Percentiles rank a stretch among this genome's conserved stretches.
These are phyloP conservation scores for Carpinus viminea DNA, from an alignment of 306 rosid species.

Conservation along the genomic window DNA sequence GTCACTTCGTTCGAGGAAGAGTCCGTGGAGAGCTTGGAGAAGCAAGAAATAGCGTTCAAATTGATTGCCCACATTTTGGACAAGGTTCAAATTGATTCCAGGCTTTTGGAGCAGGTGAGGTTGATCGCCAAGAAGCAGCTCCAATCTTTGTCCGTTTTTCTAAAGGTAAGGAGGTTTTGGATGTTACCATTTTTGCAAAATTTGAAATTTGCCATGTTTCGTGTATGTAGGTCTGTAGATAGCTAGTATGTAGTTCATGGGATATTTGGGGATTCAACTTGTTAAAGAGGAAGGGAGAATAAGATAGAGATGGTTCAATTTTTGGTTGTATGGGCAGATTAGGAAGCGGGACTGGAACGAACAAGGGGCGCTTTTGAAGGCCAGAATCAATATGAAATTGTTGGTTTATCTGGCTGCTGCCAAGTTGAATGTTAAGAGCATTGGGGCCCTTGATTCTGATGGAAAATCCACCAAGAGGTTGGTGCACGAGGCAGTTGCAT, in stretches of 20 bases:
- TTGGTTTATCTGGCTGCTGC: constrained; percentile 80
- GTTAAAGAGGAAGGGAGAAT: constrained; percentile 16
- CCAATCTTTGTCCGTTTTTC: constrained; percentile 75
- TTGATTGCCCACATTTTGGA: constrained; percentile 76
- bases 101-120: constrained; percentile 77
- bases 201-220: neutral
- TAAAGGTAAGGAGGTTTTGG: constrained; percentile 56
- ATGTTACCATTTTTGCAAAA: constrained; percentile 2
- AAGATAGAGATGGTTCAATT: constrained; percentile 11
- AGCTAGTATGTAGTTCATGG: neutral
- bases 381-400: constrained; percentile 79
- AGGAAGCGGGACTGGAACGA: constrained; percentile 96
- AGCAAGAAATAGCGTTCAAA: constrained; percentile 84
- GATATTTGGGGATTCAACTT: constrained; percentile 10
- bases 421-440: constrained; percentile 59
- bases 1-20: constrained; percentile 86
- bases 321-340: constrained; percentile 58
- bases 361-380: constrained; percentile 80
- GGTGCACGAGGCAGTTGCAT: constrained; percentile 84
- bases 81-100: constrained; percentile 54
- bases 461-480: constrained; percentile 78
- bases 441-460: constrained; percentile 72
- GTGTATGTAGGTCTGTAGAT: constrained; percentile 6
- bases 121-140: constrained; percentile 83
- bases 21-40: constrained; percentile 81